Conservation (phyloP, 2,329 filamentous ascomycete genomes). For the Diaporthe ilicicola region DNA sequence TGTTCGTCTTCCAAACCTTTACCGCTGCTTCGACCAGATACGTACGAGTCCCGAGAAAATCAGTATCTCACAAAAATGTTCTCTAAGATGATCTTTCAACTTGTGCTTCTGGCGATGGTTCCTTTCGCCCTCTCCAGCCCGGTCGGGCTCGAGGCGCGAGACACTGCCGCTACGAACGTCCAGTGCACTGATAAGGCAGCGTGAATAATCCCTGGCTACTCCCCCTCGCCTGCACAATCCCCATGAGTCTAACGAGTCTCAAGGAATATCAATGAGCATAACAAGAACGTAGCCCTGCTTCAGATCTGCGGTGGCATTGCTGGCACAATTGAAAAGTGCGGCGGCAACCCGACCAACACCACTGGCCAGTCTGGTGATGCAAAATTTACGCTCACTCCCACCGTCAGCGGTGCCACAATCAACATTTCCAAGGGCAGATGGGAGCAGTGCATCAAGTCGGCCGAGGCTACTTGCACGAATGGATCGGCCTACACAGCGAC, state of each 20-base stretch:
- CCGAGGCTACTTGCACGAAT: constrained; percentile 58
- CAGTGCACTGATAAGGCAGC: constrained; percentile 17
- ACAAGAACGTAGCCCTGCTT: constrained; percentile 67
- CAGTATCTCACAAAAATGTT: background rate
- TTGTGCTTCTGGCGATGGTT: background rate
- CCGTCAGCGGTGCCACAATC: constrained; percentile 55
- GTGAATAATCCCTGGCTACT: constrained; percentile 1
- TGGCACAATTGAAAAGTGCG: constrained; percentile 54
- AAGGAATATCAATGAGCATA: constrained; percentile 56
- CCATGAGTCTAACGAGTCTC: too few relatives aligned
- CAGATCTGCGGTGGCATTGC: constrained; percentile 67
- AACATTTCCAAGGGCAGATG: constrained; percentile 62
- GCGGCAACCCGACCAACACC: constrained; percentile 52
- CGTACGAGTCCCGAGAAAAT: too few relatives aligned
- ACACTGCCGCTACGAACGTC: constrained; percentile 12
- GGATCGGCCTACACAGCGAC: constrained; percentile 54
- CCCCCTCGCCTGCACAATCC: too few relatives aligned
- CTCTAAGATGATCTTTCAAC: background rate
- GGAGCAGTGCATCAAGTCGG: constrained; percentile 63
- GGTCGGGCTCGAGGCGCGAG: constrained; percentile 6
- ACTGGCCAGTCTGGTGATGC: constrained; percentile 56
- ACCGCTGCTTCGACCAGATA: background rate
- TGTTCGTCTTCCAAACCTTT: background rate
- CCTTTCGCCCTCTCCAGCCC: constrained; percentile 10
- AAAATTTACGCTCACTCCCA: constrained; percentile 55